These are phyloP conservation scores for Maudiozyma bulderi DNA, from an alignment of 805 yeast species.

Conservation along the genomic window DNA sequence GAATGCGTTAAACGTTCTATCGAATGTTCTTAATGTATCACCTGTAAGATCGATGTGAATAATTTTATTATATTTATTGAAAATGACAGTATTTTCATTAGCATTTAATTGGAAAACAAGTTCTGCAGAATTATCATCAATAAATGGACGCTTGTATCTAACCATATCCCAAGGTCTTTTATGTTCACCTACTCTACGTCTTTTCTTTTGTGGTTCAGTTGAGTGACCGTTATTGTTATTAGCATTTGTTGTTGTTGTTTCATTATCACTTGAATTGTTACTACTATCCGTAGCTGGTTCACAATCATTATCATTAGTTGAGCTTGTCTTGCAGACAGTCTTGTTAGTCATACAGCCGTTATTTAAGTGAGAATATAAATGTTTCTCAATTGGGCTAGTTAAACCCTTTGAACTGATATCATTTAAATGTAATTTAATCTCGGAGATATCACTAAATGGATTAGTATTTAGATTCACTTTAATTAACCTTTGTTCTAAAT, in stretches of 20 bases:
- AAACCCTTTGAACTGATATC: conserved; percentile 24
- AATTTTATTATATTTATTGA: conserved; percentile 23
- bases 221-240: background rate
- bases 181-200: background rate
- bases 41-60: conserved; percentile 14
- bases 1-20: background rate
- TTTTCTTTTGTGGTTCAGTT: background rate
- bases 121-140: conserved; percentile 30
- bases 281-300: background rate
- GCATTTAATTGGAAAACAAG: conserved; percentile 34
- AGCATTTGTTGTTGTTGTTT: background rate
- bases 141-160: conserved; percentile 37
- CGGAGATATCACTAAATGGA: conserved; percentile 31
- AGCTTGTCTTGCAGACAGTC: background rate
- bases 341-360: conserved; percentile 5
- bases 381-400: conserved; percentile 32
- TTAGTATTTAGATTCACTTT: conserved; percentile 3
- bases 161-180: conserved; percentile 11
- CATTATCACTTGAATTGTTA: background rate
- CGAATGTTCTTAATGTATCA: conserved; percentile 2
- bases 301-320: background rate
- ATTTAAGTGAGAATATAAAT: background rate
- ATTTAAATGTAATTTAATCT: conserved; percentile 42
- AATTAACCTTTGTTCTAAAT: conserved; percentile 50
- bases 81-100: conserved; percentile 20